Evolutionary conservation across 371 early-diverging fungal species (phyloP).

Genomic region (Mortierella sp.): DNA sequence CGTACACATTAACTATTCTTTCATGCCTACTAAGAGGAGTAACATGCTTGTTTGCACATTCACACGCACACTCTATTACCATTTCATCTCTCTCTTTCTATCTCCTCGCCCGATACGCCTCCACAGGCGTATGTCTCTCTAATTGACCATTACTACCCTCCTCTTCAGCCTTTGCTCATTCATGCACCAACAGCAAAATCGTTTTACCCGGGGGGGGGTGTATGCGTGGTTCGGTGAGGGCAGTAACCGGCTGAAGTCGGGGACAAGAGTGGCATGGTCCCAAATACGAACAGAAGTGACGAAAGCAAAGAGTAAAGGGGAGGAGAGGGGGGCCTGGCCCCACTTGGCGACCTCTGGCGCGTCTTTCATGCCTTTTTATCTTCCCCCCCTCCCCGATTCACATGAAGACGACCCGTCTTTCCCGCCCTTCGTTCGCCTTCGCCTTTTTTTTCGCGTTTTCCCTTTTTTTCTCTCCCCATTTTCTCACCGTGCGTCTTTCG

Average conservation of each 20-base stretch:
- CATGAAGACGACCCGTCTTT: background rate
- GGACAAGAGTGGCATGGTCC: background rate
- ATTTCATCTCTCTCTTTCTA: background rate
- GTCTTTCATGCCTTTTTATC: background rate
- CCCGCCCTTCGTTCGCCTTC: background rate
- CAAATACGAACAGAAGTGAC: background rate
- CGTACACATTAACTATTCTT: background rate
- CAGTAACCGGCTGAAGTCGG: background rate
- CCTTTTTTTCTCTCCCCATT: background rate
- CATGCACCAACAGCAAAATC: background rate
- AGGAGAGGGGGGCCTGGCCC: background rate
- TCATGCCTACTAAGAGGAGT: no score
- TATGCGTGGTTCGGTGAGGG: background rate
- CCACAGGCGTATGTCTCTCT: background rate
- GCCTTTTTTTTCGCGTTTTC: background rate
- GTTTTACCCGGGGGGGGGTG: background rate
- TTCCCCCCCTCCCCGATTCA: background rate
- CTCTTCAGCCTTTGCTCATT: background rate
- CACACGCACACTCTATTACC: background rate
- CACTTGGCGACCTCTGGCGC: background rate
- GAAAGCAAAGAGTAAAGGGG: no score
- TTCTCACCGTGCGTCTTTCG: background rate
- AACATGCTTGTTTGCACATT: background rate
- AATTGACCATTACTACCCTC: conserved; percentile 3
- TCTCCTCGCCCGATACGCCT: background rate